Evolutionary conservation across 495 filamentous ascomycete genomes (phyloP), one percentile per base, ranked within the genome.

Genomic region (Aspergillus affinis): DNA sequence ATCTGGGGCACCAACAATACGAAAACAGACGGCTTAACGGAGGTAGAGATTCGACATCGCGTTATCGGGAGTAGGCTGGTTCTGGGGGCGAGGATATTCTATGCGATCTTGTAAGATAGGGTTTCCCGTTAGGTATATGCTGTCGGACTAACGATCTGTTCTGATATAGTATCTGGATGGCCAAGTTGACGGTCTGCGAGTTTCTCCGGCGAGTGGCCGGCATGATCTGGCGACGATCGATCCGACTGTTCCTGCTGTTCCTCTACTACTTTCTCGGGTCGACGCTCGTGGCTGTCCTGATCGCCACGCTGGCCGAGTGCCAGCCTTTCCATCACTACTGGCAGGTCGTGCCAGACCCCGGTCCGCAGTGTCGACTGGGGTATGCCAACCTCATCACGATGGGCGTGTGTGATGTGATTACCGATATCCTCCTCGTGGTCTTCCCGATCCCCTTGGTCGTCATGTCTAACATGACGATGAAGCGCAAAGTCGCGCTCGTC

Each of bases 321-420:
- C 87, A 86, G 32, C 93, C 94, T 18, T 90, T 96, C 64, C 51
- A 71, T 55, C 85, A 92, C 69, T 93, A 96, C 77, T 97, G 91
- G 92, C 92, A 96, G 71, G 91, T 97, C 7, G 73, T 86, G 20
- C 94, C 94, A 8, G 91, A 96, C 67, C 93, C 94, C 19, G 92
- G 91, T 23, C 85, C 89, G 13, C 79, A 82, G 61, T 98, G 94
- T 75, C 86, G 94, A 27, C 83, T 87, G 67, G 92, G 90, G 26
- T 93, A 89, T 66, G 88, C 84, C 32, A 90, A 97, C 63, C 83
- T 98, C 26, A 76, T 96, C 59, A 92, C 90, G 10, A 94, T 96
- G 90, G 93, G 89, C 3, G 81, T 84, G 19, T 88, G 88, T 68
- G 93, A 96, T 66, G 85, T 96, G 57, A 77, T 95, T 44, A 96